Conservation (phyloP, 306 rosid genomes). For the Cicer bijugum region DNA sequence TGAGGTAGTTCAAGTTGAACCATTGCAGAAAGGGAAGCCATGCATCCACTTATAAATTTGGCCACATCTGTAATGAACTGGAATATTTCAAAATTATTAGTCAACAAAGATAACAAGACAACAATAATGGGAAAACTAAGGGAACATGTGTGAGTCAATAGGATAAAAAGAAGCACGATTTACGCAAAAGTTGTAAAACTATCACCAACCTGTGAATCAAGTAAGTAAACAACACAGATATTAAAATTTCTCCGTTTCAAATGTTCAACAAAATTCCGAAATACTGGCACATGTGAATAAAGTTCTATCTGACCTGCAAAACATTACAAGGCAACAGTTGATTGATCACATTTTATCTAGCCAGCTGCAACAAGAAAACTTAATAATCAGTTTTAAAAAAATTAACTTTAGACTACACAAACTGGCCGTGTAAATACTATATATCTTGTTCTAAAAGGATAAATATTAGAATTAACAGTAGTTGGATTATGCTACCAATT, state of each 20-base stretch:
- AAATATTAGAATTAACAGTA: background rate
- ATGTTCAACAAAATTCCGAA: constrained; percentile 86
- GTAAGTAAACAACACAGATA: constrained; percentile 86
- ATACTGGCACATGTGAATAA: constrained; percentile 86
- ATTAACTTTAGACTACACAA: background rate
- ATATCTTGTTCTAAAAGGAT: background rate
- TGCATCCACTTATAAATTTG: constrained; percentile 95
- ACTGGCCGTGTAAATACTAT: constrained; percentile 7
- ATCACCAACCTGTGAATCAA: constrained; percentile 85
- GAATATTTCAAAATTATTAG: constrained; percentile 24
- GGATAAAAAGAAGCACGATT: constrained; percentile 17
- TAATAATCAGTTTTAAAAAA: constrained; percentile 8
- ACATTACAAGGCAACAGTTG: constrained; percentile 23
- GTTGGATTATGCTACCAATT: background rate
- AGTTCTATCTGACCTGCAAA: constrained; percentile 92
- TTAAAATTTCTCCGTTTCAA: constrained; percentile 73
- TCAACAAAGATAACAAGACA: constrained; percentile 12
- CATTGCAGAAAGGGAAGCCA: constrained; percentile 87
- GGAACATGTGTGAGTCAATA: constrained; percentile 7
- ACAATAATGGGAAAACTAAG: constrained; percentile 5
- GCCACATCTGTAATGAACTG: constrained; percentile 92
- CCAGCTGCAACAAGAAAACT: constrained; percentile 27
- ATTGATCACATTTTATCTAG: constrained; percentile 4
- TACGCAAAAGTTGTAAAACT: constrained; percentile 31
- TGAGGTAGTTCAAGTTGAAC: constrained; percentile 91